Percentiles rank a stretch among this genome's conserved stretches.
Evolutionary conservation across 2,329 filamentous ascomycete species (phyloP).

Genomic region (Chalara sp.): DNA sequence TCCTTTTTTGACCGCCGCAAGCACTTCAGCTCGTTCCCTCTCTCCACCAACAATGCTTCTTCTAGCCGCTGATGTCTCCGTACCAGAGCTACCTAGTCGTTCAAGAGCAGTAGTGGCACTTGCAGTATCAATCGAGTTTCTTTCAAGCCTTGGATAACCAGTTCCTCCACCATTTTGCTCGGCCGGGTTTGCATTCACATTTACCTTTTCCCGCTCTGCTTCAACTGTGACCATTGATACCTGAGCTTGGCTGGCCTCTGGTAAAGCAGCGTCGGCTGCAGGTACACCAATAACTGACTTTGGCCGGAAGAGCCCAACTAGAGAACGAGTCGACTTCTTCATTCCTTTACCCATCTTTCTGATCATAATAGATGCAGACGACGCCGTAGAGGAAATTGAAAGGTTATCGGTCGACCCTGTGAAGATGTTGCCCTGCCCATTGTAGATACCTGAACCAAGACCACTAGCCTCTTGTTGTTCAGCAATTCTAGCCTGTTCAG

Average conservation of each 20-base stretch:
- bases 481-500: constrained; percentile 86
- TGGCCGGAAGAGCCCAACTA: constrained; percentile 90
- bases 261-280: constrained; percentile 58
- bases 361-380: constrained; percentile 87
- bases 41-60: constrained; percentile 92
- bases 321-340: constrained; percentile 85
- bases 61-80: constrained; percentile 56
- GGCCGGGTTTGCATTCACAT: constrained; percentile 64
- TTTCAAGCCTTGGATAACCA: constrained; percentile 77
- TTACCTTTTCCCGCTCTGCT: constrained; percentile 76
- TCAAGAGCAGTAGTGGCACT: constrained; percentile 38
- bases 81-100: constrained; percentile 48
- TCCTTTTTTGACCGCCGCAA: constrained; percentile 89
- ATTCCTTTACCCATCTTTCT: constrained; percentile 99
- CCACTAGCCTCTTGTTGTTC: constrained; percentile 88
- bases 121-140: constrained; percentile 68
- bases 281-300: constrained; percentile 83
- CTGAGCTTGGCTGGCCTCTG: constrained; percentile 68
- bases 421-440: constrained; percentile 76
- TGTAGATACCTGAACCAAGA: constrained; percentile 90
- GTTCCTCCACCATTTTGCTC: constrained; percentile 65
- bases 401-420: constrained; percentile 90
- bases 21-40: constrained; percentile 80
- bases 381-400: constrained; percentile 83
- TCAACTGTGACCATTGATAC: constrained; percentile 96